Evolutionary conservation across 202 grass and related monocot species (phyloP).

Genomic region (Setaria viridis): DNA sequence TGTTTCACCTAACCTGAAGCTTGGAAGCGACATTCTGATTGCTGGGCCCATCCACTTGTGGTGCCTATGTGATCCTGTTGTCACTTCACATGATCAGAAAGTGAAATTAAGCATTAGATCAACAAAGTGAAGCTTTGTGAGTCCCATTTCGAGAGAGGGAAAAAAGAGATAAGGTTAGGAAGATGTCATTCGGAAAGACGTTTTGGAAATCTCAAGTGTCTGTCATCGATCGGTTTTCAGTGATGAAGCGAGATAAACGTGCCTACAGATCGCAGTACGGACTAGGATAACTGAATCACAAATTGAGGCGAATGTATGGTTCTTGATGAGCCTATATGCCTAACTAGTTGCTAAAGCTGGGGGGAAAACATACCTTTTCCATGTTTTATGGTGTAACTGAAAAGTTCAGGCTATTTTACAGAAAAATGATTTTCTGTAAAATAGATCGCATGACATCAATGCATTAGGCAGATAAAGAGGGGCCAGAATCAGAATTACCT

Average conservation of each 20-base stretch:
- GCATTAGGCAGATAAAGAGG: not conserved
- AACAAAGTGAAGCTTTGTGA: slow-evolving; percentile 17
- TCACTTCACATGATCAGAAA: slow-evolving; percentile 51
- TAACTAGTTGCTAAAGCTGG: not conserved
- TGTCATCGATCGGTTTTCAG: not conserved
- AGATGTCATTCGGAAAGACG: slow-evolving; percentile 25
- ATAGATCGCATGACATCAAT: not conserved
- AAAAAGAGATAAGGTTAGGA: slow-evolving; percentile 32
- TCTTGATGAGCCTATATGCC: not conserved
- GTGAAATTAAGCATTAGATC: slow-evolving; percentile 39
- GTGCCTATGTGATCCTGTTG: slow-evolving; percentile 55
- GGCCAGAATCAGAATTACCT: slow-evolving; percentile 51
- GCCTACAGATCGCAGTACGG: not conserved
- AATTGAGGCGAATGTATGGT: not conserved
- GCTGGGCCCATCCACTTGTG: slow-evolving; percentile 66
- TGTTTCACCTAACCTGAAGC: slow-evolving; percentile 78
- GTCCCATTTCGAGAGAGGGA: not conserved
- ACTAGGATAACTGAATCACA: not conserved
- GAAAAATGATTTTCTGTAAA: not conserved
- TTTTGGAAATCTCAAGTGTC: not conserved
- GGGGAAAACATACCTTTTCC: not conserved
- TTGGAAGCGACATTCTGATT: slow-evolving; percentile 97
- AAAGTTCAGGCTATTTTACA: not conserved
- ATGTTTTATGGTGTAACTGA: slow-evolving; percentile 24
- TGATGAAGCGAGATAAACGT: slow-evolving; percentile 2